phyloP scores from a whole-genome alignment of 2,329 filamentous ascomycete species.

The Onygenales sp. region DNA sequence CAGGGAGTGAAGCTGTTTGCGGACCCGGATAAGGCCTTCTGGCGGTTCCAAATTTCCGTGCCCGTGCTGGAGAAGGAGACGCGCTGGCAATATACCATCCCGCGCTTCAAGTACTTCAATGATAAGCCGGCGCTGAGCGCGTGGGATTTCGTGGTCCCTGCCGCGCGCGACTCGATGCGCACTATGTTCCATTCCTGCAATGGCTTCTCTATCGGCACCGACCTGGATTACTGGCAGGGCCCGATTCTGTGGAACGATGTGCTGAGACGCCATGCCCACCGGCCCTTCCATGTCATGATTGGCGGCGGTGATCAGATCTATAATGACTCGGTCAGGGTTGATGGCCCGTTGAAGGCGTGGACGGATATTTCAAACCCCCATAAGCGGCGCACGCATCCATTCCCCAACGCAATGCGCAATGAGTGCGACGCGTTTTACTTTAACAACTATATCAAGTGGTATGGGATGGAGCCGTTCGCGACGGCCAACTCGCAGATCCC shows the following conservation, averaged over 20 bases:
- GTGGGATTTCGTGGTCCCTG: constrained; percentile 48
- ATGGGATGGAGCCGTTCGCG: constrained; percentile 56
- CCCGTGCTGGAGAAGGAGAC: constrained; percentile 64
- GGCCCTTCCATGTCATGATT: constrained; percentile 61
- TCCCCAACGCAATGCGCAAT: constrained; percentile 52
- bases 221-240: constrained; percentile 53
- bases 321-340: constrained; percentile 70
- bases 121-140: constrained; percentile 45
- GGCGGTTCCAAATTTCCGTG: constrained; percentile 49
- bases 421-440: constrained; percentile 55
- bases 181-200: constrained; percentile 64
- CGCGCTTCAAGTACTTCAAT: constrained; percentile 53
- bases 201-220: constrained; percentile 57
- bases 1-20: constrained; percentile 50
- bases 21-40: constrained; percentile 50
- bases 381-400: constrained; percentile 52
- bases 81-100: constrained; percentile 69
- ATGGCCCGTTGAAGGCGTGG: constrained; percentile 65
- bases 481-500: constrained; percentile 53
- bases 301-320: constrained; percentile 86
- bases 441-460: constrained; percentile 56
- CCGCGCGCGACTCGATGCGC: constrained; percentile 54
- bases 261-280: constrained; percentile 48
- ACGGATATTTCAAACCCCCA: constrained; percentile 51
- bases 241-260: constrained; percentile 57